Percentiles rank a stretch among this genome's conserved stretches.
These are phyloP conservation scores for Septoria petroselini DNA, from an alignment of 2,329 filamentous ascomycete genomes.

Conservation along the genomic window DNA sequence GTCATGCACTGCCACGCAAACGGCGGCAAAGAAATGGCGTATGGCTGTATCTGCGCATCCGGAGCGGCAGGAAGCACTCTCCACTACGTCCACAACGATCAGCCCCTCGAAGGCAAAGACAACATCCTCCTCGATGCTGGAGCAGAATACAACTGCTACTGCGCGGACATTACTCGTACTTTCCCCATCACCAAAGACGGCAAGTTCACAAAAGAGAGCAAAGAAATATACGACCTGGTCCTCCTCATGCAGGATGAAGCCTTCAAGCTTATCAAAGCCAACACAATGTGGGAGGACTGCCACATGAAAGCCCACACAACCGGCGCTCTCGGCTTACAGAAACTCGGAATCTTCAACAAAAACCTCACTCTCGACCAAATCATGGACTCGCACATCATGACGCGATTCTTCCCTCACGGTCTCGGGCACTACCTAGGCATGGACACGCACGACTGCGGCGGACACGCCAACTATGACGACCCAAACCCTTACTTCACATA, in stretches of 20 bases:
- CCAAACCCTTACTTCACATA: conserved; percentile 83
- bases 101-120: conserved; percentile 66
- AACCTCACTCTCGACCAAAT: conserved; percentile 42
- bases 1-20: conserved; percentile 70
- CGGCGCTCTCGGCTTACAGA: conserved; percentile 73
- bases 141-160: conserved; percentile 52
- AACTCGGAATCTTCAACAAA: conserved; percentile 65
- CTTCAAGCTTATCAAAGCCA: conserved; percentile 68
- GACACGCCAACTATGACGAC: conserved; percentile 57
- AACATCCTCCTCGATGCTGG: conserved; percentile 84
- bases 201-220: conserved; percentile 65
- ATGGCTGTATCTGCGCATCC: conserved; percentile 78
- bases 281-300: conserved; percentile 75
- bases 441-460: conserved; percentile 53
- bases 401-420: conserved; percentile 52
- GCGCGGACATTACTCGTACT: conserved; percentile 70
- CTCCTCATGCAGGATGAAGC: conserved; percentile 81
- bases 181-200: conserved; percentile 69
- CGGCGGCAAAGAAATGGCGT: conserved; percentile 78
- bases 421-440: conserved; percentile 53
- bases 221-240: conserved; percentile 61
- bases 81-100: conserved; percentile 80
- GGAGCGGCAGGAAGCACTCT: conserved; percentile 79
- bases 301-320: conserved; percentile 77
- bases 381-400: conserved; percentile 45